These are phyloP conservation scores for Striga asiatica DNA, from an alignment of 257 asterid genomes.

Conservation along the genomic window DNA sequence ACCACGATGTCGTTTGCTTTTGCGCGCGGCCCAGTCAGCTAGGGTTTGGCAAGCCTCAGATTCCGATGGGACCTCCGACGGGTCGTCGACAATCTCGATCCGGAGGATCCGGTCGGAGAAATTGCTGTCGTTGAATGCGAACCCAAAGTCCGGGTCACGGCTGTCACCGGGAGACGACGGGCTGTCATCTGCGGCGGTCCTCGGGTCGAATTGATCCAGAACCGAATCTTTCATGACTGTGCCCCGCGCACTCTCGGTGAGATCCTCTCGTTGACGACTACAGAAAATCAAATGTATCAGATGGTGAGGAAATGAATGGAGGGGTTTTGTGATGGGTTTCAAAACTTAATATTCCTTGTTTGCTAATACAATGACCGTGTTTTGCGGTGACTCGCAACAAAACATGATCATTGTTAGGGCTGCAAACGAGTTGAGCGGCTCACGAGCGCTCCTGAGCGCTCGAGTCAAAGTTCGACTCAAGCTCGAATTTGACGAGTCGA, in stretches of 20 bases:
- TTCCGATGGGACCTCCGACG: slow-evolving; percentile 27
- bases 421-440: too few species aligned
- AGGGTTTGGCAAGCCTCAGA: slow-evolving; percentile 40
- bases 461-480: too few species aligned
- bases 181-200: slow-evolving; percentile 37
- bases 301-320: slow-evolving; percentile 12
- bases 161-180: slow-evolving; percentile 36
- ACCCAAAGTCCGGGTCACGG: slow-evolving; percentile 66
- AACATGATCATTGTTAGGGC: too few species aligned
- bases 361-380: background rate
- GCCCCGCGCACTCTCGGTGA: slow-evolving; percentile 2
- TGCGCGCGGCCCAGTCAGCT: slow-evolving; percentile 78
- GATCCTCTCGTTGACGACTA: slow-evolving; percentile 20
- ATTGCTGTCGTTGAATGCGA: slow-evolving; percentile 82
- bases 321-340: slow-evolving; percentile 14
- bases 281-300: slow-evolving; percentile 7
- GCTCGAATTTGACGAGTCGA: too few species aligned
- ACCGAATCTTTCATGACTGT: slow-evolving; percentile 57
- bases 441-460: too few species aligned
- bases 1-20: slow-evolving; percentile 66
- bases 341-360: slow-evolving; percentile 13
- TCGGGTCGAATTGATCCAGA: slow-evolving; percentile 80
- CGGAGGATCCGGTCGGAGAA: slow-evolving; percentile 77
- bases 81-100: slow-evolving; percentile 65
- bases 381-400: too few species aligned